A percentile compares a stretch with the other conserved stretches of the same genome.
Conservation (phyloP, 1,284 basidiomycete genomes). For the Boletus semigastroideus region DNA sequence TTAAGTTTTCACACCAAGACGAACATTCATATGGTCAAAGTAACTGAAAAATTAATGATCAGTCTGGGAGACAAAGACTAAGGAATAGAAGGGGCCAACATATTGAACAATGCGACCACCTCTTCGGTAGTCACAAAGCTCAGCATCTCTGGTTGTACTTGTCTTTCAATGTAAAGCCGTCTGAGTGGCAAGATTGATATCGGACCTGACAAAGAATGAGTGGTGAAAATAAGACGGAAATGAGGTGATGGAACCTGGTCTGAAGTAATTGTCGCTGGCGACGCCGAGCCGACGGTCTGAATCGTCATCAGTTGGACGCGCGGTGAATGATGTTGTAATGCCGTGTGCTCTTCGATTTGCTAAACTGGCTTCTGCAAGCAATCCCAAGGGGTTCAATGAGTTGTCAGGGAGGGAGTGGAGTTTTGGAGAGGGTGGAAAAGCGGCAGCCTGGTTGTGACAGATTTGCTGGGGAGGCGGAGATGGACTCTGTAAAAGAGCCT, state of each 20-base stretch:
- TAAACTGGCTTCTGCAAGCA: conserved; percentile 88
- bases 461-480: conserved; percentile 46
- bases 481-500: conserved; percentile 59
- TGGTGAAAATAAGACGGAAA: neutral
- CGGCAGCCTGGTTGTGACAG: conserved; percentile 19
- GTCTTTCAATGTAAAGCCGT: conserved; percentile 85
- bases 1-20: conserved; percentile 25
- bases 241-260: conserved; percentile 62
- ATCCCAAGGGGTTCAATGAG: conserved; percentile 83
- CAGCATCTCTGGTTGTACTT: conserved; percentile 88
- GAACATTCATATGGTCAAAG: conserved; percentile 75
- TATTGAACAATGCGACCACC: conserved; percentile 87
- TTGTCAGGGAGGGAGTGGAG: conserved; percentile 91
- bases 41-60: conserved; percentile 46
- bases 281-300: conserved; percentile 67
- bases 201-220: conserved; percentile 47
- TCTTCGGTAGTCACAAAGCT: conserved; percentile 82
- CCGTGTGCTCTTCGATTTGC: conserved; percentile 73
- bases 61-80: conserved; percentile 7
- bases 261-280: conserved; percentile 92
- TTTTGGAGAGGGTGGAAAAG: conserved; percentile 55
- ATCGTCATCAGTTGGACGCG: conserved; percentile 34
- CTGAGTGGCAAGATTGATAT: conserved; percentile 86
- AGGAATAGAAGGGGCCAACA: conserved; percentile 53
- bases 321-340: conserved; percentile 39